phyloP scores from a whole-genome alignment of 1,284 basidiomycete species.

The Quambalaria eucalypti region DNA sequence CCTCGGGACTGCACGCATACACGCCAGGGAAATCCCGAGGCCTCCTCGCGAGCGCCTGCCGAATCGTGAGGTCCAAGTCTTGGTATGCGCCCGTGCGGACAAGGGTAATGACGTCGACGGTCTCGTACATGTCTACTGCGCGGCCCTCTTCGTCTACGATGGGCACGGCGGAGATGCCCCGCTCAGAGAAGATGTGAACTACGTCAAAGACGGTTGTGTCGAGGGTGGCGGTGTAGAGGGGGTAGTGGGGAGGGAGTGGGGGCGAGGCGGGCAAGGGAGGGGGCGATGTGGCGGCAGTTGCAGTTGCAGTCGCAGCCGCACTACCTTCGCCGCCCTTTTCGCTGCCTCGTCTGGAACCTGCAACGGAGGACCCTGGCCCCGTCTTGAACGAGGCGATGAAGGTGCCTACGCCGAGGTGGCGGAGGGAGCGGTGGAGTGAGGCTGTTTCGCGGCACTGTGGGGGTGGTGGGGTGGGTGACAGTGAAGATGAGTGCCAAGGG shows the following conservation, averaged over 20 bases:
- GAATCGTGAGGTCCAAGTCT: conserved; percentile 86
- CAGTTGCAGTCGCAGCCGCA: not conserved
- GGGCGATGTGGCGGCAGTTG: conserved; percentile 1
- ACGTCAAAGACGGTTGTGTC: conserved; percentile 92
- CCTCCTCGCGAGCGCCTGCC: conserved; percentile 80
- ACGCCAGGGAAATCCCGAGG: conserved; percentile 86
- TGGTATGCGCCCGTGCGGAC: conserved; percentile 91
- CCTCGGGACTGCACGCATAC: conserved; percentile 84
- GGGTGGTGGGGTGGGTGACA: not conserved
- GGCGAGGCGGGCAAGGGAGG: not conserved
- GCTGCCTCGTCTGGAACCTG: not conserved
- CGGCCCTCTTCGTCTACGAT: conserved; percentile 87
- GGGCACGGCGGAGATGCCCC: conserved; percentile 90
- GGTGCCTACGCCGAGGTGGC: conserved; percentile 83
- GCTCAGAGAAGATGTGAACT: conserved; percentile 95
- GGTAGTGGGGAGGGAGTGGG: conserved; percentile 61
- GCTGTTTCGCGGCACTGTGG: conserved; percentile 37
- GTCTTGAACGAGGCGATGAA: conserved; percentile 55
- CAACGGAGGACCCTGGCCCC: not conserved
- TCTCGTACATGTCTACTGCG: conserved; percentile 95
- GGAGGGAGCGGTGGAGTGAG: conserved; percentile 60
- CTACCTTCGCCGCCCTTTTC: not conserved
- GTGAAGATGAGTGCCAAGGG: not conserved
- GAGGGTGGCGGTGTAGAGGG: conserved; percentile 83
- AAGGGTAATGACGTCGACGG: conserved; percentile 79